Evolutionary conservation across 108 stramenopile species (phyloP).

Genomic region (Nannochloropsis salina): DNA sequence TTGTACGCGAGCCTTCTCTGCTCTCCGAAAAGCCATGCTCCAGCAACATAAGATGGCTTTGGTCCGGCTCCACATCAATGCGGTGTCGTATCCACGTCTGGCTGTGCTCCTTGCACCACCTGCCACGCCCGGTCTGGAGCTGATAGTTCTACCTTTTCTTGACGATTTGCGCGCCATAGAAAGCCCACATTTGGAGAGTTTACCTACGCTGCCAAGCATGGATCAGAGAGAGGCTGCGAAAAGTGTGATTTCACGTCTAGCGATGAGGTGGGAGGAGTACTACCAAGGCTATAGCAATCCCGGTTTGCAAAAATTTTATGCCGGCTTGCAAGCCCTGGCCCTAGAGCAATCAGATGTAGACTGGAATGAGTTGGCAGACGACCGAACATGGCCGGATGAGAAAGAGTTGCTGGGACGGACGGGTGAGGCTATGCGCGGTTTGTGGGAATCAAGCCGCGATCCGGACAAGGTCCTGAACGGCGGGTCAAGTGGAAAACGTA

Average conservation of each 20-base stretch:
- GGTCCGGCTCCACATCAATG: not conserved
- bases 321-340: not conserved
- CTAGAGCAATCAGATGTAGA: not conserved
- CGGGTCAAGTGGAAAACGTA: not conserved
- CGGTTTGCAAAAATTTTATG: not conserved
- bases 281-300: not conserved
- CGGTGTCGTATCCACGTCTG: not conserved
- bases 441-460: not conserved
- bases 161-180: constrained; percentile 4
- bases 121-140: not conserved
- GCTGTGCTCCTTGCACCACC: not conserved
- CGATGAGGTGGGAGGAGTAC: not conserved
- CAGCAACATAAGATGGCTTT: not conserved
- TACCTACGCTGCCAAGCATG: not conserved
- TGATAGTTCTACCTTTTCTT: not conserved
- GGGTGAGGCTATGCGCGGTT: not conserved
- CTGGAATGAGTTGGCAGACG: not conserved
- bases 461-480: not conserved
- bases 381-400: not conserved
- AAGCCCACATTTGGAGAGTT: not conserved
- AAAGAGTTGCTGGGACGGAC: not conserved
- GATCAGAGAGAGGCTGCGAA: not conserved
- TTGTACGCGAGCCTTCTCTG: not conserved
- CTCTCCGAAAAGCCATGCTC: not conserved
- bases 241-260: not conserved